Conservation (phyloP, 441 rosid genomes). For the Corymbia citriodora region DNA sequence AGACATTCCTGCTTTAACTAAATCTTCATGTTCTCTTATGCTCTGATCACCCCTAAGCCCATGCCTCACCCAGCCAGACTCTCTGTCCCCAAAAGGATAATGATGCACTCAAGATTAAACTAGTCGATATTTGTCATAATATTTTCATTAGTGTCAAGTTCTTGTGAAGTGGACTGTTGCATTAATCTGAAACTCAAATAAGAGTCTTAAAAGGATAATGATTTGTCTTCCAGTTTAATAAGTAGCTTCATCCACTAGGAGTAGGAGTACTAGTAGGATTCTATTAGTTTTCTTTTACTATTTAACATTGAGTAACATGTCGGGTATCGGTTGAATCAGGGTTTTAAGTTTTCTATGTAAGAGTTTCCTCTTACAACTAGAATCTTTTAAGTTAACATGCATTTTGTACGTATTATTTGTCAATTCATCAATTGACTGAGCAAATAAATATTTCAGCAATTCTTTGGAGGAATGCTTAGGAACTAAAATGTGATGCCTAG, state of each 20-base stretch:
- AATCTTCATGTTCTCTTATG: neutral
- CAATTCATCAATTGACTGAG: neutral
- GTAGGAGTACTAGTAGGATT: neutral
- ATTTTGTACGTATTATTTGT: neutral
- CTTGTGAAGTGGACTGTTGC: neutral
- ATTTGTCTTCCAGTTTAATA: neutral
- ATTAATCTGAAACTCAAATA: neutral
- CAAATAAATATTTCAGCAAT: neutral
- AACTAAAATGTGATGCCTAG: too few species aligned
- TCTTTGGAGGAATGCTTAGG: neutral
- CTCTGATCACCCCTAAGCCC: neutral
- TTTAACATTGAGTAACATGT: neutral
- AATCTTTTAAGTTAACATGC: neutral
- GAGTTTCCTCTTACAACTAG: neutral
- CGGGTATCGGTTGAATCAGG: neutral
- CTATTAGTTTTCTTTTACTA: neutral
- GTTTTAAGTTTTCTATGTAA: neutral
- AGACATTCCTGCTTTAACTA: neutral
- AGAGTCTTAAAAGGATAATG: neutral
- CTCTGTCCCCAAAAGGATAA: neutral
- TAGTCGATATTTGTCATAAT: neutral
- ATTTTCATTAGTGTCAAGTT: neutral
- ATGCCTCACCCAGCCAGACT: neutral
- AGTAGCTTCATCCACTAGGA: neutral
- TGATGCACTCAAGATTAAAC: neutral